These are phyloP conservation scores for Ambrosiella xylebori DNA, from an alignment of 2,329 filamentous ascomycete species.

Conservation along the genomic window DNA sequence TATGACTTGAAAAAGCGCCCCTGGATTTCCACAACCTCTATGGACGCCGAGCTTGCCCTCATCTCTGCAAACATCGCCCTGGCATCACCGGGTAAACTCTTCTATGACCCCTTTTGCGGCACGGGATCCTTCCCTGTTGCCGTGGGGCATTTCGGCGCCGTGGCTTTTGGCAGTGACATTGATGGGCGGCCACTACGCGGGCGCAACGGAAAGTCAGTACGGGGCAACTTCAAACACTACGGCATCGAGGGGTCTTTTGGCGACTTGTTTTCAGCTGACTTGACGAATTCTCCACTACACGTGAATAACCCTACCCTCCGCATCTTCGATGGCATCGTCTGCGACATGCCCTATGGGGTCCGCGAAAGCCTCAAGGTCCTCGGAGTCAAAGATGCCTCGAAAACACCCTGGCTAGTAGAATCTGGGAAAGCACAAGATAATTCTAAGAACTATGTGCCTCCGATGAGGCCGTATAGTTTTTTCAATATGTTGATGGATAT, in stretches of 20 bases:
- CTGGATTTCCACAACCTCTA: slow-evolving; percentile 92
- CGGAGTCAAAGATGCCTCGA: slow-evolving; percentile 52
- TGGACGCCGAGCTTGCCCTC: slow-evolving; percentile 87
- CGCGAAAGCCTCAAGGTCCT: slow-evolving; percentile 81
- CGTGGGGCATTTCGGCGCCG: slow-evolving; percentile 74
- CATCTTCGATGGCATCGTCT: slow-evolving; percentile 78
- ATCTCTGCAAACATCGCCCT: slow-evolving; percentile 83
- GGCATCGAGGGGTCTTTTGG: slow-evolving; percentile 47
- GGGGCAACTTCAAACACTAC: slow-evolving; percentile 75
- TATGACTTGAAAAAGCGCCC: slow-evolving; percentile 84
- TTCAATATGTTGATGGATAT: slow-evolving; percentile 80
- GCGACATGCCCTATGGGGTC: slow-evolving; percentile 91
- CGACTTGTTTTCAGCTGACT: slow-evolving; percentile 67
- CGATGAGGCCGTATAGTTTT: slow-evolving; percentile 86
- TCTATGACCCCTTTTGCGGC: slow-evolving; percentile 91
- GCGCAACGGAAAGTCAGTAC: slow-evolving; percentile 33
- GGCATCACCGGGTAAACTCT: slow-evolving; percentile 64
- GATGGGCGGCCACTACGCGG: slow-evolving; percentile 80
- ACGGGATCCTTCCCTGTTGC: slow-evolving; percentile 87
- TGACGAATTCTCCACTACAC: slow-evolving; percentile 71
- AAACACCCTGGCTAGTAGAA: slow-evolving; percentile 41
- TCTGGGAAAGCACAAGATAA: slow-evolving; percentile 53
- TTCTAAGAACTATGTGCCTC: slow-evolving; percentile 60
- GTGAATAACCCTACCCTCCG: slow-evolving; percentile 24
- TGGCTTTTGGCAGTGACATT: slow-evolving; percentile 77